Evolutionary conservation across 108 stramenopile genomes (phyloP).

Genomic region (Skeletonema marinoi): DNA sequence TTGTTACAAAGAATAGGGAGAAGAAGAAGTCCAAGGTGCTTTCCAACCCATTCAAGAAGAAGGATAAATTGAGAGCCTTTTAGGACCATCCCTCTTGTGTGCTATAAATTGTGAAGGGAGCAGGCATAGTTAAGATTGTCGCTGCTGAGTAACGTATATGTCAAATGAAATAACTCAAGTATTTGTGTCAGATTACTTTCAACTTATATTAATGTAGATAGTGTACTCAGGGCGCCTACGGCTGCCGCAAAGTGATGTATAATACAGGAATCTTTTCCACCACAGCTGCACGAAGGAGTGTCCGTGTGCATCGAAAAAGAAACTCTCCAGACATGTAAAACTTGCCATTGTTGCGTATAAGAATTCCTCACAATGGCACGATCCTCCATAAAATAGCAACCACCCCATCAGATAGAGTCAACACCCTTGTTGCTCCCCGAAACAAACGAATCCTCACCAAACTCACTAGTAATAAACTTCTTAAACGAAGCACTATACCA

Average conservation of each 20-base stretch:
- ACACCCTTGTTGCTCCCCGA: background rate
- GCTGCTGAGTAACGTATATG: background rate
- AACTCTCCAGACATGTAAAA: no score
- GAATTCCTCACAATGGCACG: no score
- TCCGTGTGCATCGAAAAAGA: no score
- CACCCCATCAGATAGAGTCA: background rate
- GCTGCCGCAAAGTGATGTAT: no score
- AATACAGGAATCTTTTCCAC: no score
- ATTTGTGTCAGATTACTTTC: background rate
- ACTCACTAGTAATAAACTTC: slow-evolving; percentile 80
- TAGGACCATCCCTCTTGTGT: background rate
- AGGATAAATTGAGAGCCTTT: background rate
- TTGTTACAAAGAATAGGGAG: background rate
- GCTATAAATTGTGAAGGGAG: background rate
- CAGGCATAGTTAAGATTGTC: background rate
- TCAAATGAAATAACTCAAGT: background rate
- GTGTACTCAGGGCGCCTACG: background rate
- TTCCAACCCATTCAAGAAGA: background rate
- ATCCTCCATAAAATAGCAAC: background rate
- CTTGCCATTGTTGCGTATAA: no score
- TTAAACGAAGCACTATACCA: slow-evolving; percentile 91
- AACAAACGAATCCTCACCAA: slow-evolving; percentile 45
- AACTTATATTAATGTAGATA: background rate
- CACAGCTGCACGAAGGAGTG: no score
- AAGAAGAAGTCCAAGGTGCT: background rate